Evolutionary conservation across 495 filamentous ascomycete genomes (phyloP), one percentile per base, ranked within the genome.

Genomic region (Aspergillus sparsus): DNA sequence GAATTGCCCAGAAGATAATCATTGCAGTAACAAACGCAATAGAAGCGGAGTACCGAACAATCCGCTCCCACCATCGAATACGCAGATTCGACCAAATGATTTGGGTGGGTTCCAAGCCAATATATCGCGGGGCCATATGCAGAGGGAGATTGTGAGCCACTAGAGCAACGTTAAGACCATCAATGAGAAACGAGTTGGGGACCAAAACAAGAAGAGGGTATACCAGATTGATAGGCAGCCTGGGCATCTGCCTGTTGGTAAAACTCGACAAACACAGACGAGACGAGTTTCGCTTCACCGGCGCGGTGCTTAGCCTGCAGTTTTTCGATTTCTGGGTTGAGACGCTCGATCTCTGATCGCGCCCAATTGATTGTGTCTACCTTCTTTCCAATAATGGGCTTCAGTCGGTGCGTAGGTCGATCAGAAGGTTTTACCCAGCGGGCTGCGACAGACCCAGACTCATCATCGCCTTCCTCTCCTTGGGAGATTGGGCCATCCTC

Each of bases 1-100:
- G 94, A 59, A 98, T 90, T 16, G 77, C 72, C 92, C 92, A 98
- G 82, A 98, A 97, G 67, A 98, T 82, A 68, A 98, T 91, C 74
- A 97, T 73, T 18, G 82, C 89, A 31, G 75, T 69, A 54, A 97
- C 86, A 70, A 93, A 89, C 49, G 79, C 84, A 46, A 87, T 74
- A 10, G 90, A 88, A 12, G 77, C 82, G 54, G 87, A 81, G 71
- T 86, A 79, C 49, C 92, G 89, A 47, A 95, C 66, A 33, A 96
- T 76, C 35, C 84, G 80, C 70, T 94, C 89, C 86, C 89, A 93
- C 93, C 93, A 97, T 50, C 85, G 87, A 66, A 98, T 91, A 55
- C 82, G 82, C 45, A 97, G 81, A 64, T 93, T 92, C 57, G 77
- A 81, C 94, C 94, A 98, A 72, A 98, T 87, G 45, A 98, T 80